Percentiles rank a stretch among this genome's conserved stretches.
phyloP scores from a whole-genome alignment of 2,329 filamentous ascomycete species.

The Fusarium brevicatenulatum region DNA sequence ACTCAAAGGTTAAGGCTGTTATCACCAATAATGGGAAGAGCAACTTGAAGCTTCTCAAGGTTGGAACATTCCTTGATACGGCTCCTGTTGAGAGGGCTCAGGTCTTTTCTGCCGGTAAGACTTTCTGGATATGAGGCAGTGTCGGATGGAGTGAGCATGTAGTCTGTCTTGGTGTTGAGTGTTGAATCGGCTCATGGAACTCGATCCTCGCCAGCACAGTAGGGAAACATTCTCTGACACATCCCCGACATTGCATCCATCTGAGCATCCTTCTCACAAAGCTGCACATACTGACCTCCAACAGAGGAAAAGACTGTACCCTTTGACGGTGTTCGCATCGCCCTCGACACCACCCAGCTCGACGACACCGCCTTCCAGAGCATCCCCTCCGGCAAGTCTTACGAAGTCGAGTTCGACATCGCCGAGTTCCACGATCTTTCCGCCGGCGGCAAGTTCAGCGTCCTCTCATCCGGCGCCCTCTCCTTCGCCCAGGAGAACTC shows the following conservation, averaged over 20 bases:
- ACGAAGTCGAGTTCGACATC: slow-evolving; percentile 64
- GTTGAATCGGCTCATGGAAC: neutral
- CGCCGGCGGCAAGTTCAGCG: slow-evolving; percentile 63
- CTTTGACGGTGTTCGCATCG: slow-evolving; percentile 65
- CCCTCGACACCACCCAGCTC: slow-evolving; percentile 57
- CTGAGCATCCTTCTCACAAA: too few relatives aligned
- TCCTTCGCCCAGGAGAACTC: slow-evolving; percentile 63
- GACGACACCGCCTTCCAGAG: slow-evolving; percentile 60
- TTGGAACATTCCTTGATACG: slow-evolving; percentile 63
- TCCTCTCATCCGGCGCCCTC: slow-evolving; percentile 66
- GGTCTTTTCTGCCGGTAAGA: slow-evolving; percentile 58
- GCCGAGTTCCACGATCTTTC: slow-evolving; percentile 65
- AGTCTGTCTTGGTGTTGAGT: neutral
- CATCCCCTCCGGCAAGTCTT: slow-evolving; percentile 59
- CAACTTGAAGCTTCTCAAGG: slow-evolving; percentile 62
- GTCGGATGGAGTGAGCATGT: neutral
- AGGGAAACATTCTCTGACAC: neutral
- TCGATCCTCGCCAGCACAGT: neutral
- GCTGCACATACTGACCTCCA: neutral
- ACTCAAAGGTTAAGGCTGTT: slow-evolving; percentile 63
- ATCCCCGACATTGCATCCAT: neutral
- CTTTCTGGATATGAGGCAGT: too few relatives aligned
- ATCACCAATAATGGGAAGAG: slow-evolving; percentile 63
- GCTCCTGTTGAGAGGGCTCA: slow-evolving; percentile 64
- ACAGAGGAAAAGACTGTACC: slow-evolving; percentile 53